These are phyloP conservation scores for Xylaria sp. DNA, from an alignment of 2,329 filamentous ascomycete species.

Conservation along the genomic window DNA sequence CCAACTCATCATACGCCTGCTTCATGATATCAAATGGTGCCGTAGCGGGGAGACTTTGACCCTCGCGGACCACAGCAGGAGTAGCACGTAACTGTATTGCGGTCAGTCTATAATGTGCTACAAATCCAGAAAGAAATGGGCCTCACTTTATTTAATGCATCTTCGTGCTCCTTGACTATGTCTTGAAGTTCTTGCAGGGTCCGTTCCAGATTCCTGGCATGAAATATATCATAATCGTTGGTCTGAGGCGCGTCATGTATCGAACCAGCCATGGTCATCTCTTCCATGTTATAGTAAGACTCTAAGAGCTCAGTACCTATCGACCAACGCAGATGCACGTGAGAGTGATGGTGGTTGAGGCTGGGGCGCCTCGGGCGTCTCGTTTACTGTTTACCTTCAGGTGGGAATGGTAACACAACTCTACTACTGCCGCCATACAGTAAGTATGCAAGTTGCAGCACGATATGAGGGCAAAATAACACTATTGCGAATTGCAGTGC, in stretches of 20 bases:
- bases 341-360: not conserved
- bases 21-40: constrained; percentile 65
- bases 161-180: constrained; percentile 65
- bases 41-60: constrained; percentile 42
- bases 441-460: not conserved
- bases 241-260: constrained; percentile 43
- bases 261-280: constrained; percentile 43
- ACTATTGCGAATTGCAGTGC: not conserved
- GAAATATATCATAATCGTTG: constrained; percentile 53
- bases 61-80: constrained; percentile 31
- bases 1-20: constrained; percentile 72
- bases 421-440: not conserved
- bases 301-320: constrained; percentile 2
- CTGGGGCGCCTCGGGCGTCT: not conserved
- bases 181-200: constrained; percentile 75
- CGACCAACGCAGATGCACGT: not conserved
- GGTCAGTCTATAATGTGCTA: constrained; percentile 30
- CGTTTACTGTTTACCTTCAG: not conserved
- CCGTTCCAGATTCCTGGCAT: constrained; percentile 69
- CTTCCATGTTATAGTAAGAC: not conserved
- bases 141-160: constrained; percentile 59
- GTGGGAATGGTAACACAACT: not conserved
- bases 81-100: constrained; percentile 39
- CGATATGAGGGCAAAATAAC: not conserved
- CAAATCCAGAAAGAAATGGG: not conserved